Base-by-base conservation (phyloP, 805 yeast species). In the Candida insectorum region DNA sequence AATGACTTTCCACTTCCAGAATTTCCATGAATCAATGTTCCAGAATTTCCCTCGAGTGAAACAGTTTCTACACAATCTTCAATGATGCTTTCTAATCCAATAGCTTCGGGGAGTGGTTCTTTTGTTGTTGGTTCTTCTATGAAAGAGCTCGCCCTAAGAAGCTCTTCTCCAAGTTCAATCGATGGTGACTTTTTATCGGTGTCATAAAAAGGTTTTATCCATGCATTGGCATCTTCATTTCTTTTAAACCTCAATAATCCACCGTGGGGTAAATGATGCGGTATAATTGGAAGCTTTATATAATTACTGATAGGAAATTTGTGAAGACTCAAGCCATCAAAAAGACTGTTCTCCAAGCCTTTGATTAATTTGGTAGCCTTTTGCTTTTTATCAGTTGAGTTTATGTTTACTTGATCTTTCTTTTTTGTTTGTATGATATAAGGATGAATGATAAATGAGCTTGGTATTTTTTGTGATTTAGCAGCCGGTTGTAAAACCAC, bases 1-100 rank as follows among this genome's bases (percentile, higher is more conserved):
- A 77, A 57, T 0, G 93, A 64, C 52, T 91, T 91, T 0, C 97
- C 97, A 40, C 86, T 73, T 0, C 96, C 97, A 1, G 85, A 64
- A 15, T 79, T 59, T 0, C 97, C 97, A 44, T 77, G 71, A 0
- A 89, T 48, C 34, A 87, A 58, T 0, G 78, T 62, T 2, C 91
- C 85, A 6, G 69, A 52, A 31, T 66, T 69, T 5, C 72, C 49
- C 18, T 62, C 73, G 25, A 69, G 55, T 5, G 63, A 48, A 3
- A 79, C 46, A 0, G 69, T 51, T 6, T 64, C 65, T 5, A 58
- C 44, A 8, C 78, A 46, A 4, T 61, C 58, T 0, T 52, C 56
- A 8, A 80, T 44, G 5, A 65, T 47, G 3, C 56, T 47, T 18
- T 77, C 80, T 28, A 79, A 65, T 0, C 93, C 95, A 25, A 83